Evolutionary conservation across 169 alveolate genomes (phyloP).

Genomic region (Cryptosporidium sp.): DNA sequence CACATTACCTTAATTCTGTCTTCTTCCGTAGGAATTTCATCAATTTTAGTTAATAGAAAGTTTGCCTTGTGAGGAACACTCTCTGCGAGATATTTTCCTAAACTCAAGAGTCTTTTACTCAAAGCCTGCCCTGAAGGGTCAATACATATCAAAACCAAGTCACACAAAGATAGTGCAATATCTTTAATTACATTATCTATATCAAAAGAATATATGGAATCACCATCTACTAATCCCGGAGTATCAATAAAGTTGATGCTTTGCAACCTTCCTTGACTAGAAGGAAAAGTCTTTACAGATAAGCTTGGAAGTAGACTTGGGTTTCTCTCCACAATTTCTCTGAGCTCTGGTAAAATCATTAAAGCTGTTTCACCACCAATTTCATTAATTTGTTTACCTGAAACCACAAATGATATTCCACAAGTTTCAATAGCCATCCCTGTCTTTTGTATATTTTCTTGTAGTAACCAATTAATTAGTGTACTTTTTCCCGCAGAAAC

Average conservation of each 20-base stretch:
- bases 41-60: conserved; percentile 80
- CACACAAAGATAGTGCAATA: conserved; percentile 78
- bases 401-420: conserved; percentile 81
- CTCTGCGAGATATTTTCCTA: conserved; percentile 77
- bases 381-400: conserved; percentile 81
- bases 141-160: conserved; percentile 81
- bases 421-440: conserved; percentile 85
- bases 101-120: conserved; percentile 80
- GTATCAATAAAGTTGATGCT: conserved; percentile 83
- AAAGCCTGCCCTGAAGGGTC: conserved; percentile 84
- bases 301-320: conserved; percentile 78
- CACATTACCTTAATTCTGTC: conserved; percentile 78
- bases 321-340: conserved; percentile 76
- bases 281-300: conserved; percentile 77
- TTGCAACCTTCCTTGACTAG: conserved; percentile 39
- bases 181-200: conserved; percentile 79
- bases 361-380: conserved; percentile 82
- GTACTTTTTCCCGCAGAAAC: conserved; percentile 87
- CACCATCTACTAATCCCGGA: conserved; percentile 86
- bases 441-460: conserved; percentile 81
- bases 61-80: conserved; percentile 77
- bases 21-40: conserved; percentile 79
- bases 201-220: conserved; percentile 81
- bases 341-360: conserved; percentile 79
- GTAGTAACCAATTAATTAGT: conserved; percentile 84